Base-by-base conservation (phyloP, 2,329 filamentous ascomycete species). In the Xylaria sp. region DNA sequence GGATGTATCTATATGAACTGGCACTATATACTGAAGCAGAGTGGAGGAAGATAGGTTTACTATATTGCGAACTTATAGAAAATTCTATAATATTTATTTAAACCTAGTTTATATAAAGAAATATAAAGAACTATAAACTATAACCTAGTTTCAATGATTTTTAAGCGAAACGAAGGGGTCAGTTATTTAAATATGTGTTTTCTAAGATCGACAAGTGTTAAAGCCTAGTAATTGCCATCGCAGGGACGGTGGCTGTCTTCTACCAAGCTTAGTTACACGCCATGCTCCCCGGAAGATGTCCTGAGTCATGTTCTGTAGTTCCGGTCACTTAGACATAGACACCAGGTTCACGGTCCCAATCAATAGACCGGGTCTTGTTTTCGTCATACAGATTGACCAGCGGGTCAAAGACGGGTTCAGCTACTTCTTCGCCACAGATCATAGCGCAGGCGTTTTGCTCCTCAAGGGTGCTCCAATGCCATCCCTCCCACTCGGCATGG, bases 341-440 rank as follows among this genome's bases (percentile, higher is more conserved):
- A 39, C 52, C 52, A 39, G 63, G 63, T 33, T 66, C 63, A 33
- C 56, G 46, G 20, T 60, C 63, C 56, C 56, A 66, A 46, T 60
- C 48, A 36, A 66, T 66, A 28, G 2, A 33, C 36, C 56, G 56
- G 36, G 56, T 66, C 49, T 60, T 23, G 3, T 25, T 4, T 9
- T 25, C 2, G 48, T 66, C 63, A 31, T 49, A 66, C 20, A 60
- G 48, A 48, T n/a, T 54, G 56, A 66, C 33, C 6, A 60, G 23
- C 28, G 55, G 56, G 41, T 48, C 55, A 60, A 66, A 66, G 25
- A 66, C 33, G 20, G 49, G 55, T 48, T 66, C 54, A 33, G 36
- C 20, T 28, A 48, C 56, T 46, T 60, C 8, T 48, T 66, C 5
- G 46, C 56, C 56, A 46, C 13, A 1, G 25, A 9, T 66, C 36